phyloP scores from a whole-genome alignment of 2,329 filamentous ascomycete species.

The Monascus ruber region DNA sequence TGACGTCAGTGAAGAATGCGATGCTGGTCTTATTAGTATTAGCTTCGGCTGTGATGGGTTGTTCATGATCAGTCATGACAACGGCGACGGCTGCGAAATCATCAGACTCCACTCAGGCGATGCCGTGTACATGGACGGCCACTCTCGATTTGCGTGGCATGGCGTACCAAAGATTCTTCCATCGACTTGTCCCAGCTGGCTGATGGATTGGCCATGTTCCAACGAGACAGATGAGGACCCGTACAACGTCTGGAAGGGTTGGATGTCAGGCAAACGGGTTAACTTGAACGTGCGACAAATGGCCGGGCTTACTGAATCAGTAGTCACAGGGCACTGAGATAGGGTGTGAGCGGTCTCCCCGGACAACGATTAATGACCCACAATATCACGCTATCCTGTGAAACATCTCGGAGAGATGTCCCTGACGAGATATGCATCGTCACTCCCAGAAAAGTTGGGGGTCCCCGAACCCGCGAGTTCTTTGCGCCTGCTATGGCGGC shows the following conservation, averaged over 20 bases:
- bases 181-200: slow-evolving; percentile 63
- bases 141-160: slow-evolving; percentile 85
- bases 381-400: too few relatives aligned
- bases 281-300: slow-evolving; percentile 93
- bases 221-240: slow-evolving; percentile 28
- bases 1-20: slow-evolving; percentile 78
- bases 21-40: slow-evolving; percentile 68
- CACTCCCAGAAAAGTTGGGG: too few relatives aligned
- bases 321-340: slow-evolving; percentile 1
- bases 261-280: slow-evolving; percentile 79
- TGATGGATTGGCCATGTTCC: slow-evolving; percentile 59
- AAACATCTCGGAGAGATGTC: too few relatives aligned
- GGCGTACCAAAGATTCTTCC: slow-evolving; percentile 79
- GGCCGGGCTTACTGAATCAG: slow-evolving; percentile 37
- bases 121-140: slow-evolving; percentile 76
- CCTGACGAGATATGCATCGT: too few relatives aligned
- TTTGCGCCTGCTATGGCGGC: too few relatives aligned
- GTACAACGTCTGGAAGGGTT: slow-evolving; percentile 62
- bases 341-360: not conserved
- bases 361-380: too few relatives aligned
- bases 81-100: slow-evolving; percentile 29
- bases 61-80: slow-evolving; percentile 67
- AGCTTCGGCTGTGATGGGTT: slow-evolving; percentile 84
- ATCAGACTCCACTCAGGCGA: slow-evolving; percentile 72
- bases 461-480: too few relatives aligned